Percentiles rank a stretch among this genome's conserved stretches.
Conservation (phyloP, 169 alveolate genomes). For the Neospora caninum region DNA sequence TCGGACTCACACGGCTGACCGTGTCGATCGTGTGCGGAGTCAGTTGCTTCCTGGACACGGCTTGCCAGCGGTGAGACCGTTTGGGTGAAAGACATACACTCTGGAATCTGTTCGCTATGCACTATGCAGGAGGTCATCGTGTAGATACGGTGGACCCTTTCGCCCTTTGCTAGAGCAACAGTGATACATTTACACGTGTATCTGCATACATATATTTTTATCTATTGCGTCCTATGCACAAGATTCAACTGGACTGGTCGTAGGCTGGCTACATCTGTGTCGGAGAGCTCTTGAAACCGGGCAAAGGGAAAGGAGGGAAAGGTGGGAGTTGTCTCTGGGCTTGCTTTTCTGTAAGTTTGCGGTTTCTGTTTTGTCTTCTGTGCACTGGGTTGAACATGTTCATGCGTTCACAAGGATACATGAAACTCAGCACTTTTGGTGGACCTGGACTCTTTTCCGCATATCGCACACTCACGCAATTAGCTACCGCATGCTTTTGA, state of each 20-base stretch:
- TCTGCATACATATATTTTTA: not conserved
- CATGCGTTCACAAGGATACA: not conserved
- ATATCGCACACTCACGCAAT: not conserved
- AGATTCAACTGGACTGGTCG: not conserved
- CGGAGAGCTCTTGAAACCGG: not conserved
- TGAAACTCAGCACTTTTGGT: not conserved
- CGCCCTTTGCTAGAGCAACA: too few species aligned
- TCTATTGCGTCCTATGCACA: not conserved
- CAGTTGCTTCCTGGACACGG: too few species aligned
- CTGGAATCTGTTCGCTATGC: too few species aligned
- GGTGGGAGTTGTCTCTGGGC: not conserved
- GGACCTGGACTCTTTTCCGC: not conserved
- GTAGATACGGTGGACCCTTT: too few species aligned
- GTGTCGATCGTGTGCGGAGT: too few species aligned
- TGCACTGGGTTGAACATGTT: not conserved
- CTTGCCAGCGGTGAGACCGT: too few species aligned
- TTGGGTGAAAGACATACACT: too few species aligned
- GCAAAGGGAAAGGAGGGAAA: not conserved
- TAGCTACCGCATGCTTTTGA: not conserved
- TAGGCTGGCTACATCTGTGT: not conserved
- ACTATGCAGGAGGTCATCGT: too few species aligned
- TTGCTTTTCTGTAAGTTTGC: not conserved
- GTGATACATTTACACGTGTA: too few species aligned
- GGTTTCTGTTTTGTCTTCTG: not conserved
- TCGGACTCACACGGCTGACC: too few species aligned